A percentile compares a stretch with the other conserved stretches of the same genome.
These are phyloP conservation scores for Forsythia suspensa DNA, from an alignment of 257 asterid species.

Conservation along the genomic window DNA sequence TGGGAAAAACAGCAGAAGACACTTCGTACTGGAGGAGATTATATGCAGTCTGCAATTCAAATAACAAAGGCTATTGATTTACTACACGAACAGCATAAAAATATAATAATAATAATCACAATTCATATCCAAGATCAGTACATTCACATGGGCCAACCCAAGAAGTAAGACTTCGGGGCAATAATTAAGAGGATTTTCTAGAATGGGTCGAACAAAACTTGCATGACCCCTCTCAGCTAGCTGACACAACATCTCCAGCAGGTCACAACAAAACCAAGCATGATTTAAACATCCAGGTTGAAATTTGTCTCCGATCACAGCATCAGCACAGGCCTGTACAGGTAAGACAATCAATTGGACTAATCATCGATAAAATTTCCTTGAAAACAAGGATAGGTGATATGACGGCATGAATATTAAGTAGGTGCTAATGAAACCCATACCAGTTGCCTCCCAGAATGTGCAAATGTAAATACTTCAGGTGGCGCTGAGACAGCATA, in stretches of 20 bases:
- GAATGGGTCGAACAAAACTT: slow-evolving; percentile 66
- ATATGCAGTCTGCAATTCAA: slow-evolving; percentile 76
- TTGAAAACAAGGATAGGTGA: neutral
- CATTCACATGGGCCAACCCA: slow-evolving; percentile 89
- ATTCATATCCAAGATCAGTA: slow-evolving; percentile 31
- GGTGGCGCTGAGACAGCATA: slow-evolving; percentile 78
- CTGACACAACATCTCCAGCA: slow-evolving; percentile 81
- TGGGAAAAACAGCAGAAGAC: slow-evolving; percentile 61
- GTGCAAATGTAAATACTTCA: slow-evolving; percentile 84
- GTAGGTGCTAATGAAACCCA: slow-evolving; percentile 14
- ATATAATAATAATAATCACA: neutral
- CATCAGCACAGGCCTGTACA: slow-evolving; percentile 62
- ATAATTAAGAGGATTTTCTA: slow-evolving; percentile 70
- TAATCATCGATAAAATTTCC: slow-evolving; percentile 8
- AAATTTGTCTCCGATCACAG: slow-evolving; percentile 49
- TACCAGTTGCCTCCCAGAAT: slow-evolving; percentile 84
- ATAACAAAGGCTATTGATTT: slow-evolving; percentile 21
- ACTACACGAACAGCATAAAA: neutral
- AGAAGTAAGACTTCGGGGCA: slow-evolving; percentile 88
- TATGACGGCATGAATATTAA: slow-evolving; percentile 10
- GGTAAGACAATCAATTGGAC: slow-evolving; percentile 10
- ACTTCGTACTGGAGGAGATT: slow-evolving; percentile 84
- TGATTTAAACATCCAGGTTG: slow-evolving; percentile 59
- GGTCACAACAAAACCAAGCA: slow-evolving; percentile 84
- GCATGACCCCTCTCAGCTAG: slow-evolving; percentile 97